A percentile compares a stretch with the other conserved stretches of the same genome.
phyloP scores from a whole-genome alignment of 129 eudicot species.

The Deinandra increscens region DNA sequence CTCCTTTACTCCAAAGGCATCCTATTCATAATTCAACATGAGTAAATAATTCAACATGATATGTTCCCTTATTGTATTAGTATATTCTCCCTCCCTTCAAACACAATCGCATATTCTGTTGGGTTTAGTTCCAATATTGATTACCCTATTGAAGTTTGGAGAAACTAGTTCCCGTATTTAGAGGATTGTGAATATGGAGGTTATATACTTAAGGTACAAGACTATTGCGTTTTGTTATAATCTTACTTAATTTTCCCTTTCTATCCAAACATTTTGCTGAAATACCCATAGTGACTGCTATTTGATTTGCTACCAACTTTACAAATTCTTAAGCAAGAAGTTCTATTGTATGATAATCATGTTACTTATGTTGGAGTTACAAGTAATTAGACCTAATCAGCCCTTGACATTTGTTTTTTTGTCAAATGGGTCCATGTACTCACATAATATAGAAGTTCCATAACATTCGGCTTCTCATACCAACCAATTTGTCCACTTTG shows the following conservation, averaged over 20 bases:
- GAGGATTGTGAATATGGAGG: slow-evolving; percentile 10
- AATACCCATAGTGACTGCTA: not conserved
- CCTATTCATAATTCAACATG: not conserved
- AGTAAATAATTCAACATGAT: not conserved
- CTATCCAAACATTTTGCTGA: not conserved
- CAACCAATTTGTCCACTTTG: too few species aligned
- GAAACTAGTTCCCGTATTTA: not conserved
- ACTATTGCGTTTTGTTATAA: not conserved
- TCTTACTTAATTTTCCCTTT: not conserved
- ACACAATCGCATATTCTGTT: not conserved
- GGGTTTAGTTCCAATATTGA: not conserved
- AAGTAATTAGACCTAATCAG: slow-evolving; percentile 5
- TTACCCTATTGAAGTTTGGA: not conserved
- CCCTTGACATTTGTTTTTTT: not conserved
- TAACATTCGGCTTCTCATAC: too few species aligned
- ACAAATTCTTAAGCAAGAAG: not conserved
- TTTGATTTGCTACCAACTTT: not conserved
- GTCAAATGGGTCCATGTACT: not conserved
- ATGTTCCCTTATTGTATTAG: not conserved
- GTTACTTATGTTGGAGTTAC: not conserved
- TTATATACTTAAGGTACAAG: not conserved
- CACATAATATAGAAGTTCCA: not conserved
- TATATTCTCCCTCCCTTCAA: not conserved
- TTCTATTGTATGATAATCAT: not conserved
- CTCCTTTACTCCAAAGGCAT: not conserved